Evolutionary conservation across 441 rosid genomes (phyloP).

Genomic region (Melastoma candidum): DNA sequence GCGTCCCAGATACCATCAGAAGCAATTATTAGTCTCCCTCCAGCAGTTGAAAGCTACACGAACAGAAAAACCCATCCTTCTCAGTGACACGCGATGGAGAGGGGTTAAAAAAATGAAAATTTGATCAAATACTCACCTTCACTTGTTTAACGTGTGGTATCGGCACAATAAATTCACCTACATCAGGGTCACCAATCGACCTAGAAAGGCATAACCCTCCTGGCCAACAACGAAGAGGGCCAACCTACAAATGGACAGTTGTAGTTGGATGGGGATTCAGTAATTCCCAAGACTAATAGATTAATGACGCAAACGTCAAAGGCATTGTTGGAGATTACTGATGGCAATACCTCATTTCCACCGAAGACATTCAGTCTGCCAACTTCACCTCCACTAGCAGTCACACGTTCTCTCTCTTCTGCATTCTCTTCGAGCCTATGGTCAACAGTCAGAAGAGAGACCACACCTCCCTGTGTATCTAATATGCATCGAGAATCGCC

Average conservation of each 20-base stretch:
- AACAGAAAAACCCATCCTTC: not conserved
- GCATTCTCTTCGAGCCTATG: conserved; percentile 93
- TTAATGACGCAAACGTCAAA: not conserved
- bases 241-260: conserved; percentile 41
- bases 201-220: conserved; percentile 98
- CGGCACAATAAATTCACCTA: conserved; percentile 92
- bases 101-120: not conserved
- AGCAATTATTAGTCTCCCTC: conserved; percentile 92
- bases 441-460: conserved; percentile 89
- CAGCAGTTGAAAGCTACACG: conserved; percentile 71
- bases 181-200: conserved; percentile 95
- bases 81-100: not conserved
- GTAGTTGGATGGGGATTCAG: conserved; percentile 1
- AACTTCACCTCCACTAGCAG: conserved; percentile 99
- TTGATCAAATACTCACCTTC: conserved; percentile 36
- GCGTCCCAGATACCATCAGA: conserved; percentile 99
- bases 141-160: conserved; percentile 98
- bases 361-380: conserved; percentile 92
- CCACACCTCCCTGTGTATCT: conserved; percentile 87
- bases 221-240: conserved; percentile 99
- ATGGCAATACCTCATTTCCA: conserved; percentile 64
- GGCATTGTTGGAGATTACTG: not conserved
- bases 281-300: not conserved
- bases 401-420: conserved; percentile 96
- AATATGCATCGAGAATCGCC: conserved; percentile 98